Evolutionary conservation across 495 filamentous ascomycete genomes (phyloP).

Genomic region (Penicillium macrosclerotiorum): DNA sequence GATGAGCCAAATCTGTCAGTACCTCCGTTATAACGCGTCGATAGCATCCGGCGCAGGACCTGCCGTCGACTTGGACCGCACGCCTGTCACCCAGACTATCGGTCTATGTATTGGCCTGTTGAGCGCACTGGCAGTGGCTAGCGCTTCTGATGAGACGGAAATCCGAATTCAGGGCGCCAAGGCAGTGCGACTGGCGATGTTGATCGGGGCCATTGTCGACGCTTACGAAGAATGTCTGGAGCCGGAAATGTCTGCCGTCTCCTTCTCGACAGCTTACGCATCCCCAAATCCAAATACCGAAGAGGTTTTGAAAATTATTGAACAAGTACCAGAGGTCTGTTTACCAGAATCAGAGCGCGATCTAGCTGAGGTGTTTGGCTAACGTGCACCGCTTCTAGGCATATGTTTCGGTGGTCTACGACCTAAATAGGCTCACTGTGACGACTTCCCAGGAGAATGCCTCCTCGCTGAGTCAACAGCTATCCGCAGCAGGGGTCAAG

Average conservation of each 20-base stretch:
- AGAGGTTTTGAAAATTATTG: no score
- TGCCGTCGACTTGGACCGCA: background rate
- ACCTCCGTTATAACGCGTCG: constrained; percentile 5
- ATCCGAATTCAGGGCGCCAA: constrained; percentile 36
- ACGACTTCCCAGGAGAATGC: constrained; percentile 23
- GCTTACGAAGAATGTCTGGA: constrained; percentile 32
- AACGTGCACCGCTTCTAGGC: constrained; percentile 17
- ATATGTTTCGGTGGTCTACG: constrained; percentile 45
- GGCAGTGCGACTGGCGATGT: constrained; percentile 37
- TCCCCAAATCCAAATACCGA: no score
- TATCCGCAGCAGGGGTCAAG: constrained; percentile 37
- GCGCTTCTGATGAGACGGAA: constrained; percentile 15
- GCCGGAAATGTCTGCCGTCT: constrained; percentile 10
- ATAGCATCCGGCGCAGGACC: background rate
- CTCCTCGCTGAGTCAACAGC: constrained; percentile 21
- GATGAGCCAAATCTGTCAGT: constrained; percentile 28
- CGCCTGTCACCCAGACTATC: constrained; percentile 24
- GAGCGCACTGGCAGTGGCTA: constrained; percentile 35
- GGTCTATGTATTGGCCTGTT: constrained; percentile 49
- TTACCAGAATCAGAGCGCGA: no score
- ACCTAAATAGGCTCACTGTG: constrained; percentile 36
- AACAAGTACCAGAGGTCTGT: no score
- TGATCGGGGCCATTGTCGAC: constrained; percentile 43
- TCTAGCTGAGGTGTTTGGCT: constrained; percentile 24
- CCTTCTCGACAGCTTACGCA: constrained; percentile 28